These are phyloP conservation scores for Fraxinus americana DNA, from an alignment of 257 asterid genomes.

Conservation along the genomic window DNA sequence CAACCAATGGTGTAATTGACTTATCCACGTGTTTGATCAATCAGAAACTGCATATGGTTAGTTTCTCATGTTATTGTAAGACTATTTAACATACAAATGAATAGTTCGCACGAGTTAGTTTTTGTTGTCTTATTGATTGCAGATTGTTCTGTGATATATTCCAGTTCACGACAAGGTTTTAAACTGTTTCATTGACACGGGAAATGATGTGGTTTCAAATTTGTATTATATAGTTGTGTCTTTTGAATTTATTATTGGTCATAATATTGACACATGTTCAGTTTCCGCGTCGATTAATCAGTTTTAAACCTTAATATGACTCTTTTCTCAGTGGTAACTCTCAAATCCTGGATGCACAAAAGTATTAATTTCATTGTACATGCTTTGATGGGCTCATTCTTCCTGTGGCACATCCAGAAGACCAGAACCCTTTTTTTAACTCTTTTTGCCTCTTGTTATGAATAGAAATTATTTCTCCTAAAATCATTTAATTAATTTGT, in stretches of 20 bases:
- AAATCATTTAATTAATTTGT: slow-evolving; percentile 24
- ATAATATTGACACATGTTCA: background rate
- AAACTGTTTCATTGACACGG: background rate
- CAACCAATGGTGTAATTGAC: slow-evolving; percentile 63
- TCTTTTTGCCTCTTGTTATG: background rate
- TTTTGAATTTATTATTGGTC: background rate
- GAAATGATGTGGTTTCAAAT: background rate
- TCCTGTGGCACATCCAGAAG: background rate
- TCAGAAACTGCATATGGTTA: slow-evolving; percentile 93
- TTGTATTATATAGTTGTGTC: background rate
- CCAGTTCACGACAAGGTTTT: background rate
- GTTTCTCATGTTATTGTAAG: slow-evolving; percentile 10
- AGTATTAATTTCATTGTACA: background rate
- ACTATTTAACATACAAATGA: background rate
- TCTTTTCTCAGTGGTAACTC: background rate
- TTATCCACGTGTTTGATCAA: slow-evolving; percentile 77
- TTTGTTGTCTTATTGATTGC: background rate
- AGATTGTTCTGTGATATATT: background rate
- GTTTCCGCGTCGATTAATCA: background rate
- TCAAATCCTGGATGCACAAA: background rate
- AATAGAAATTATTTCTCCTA: background rate
- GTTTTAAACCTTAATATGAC: background rate
- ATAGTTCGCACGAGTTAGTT: background rate
- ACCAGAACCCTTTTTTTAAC: background rate
- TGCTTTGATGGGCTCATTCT: background rate